phyloP scores from a whole-genome alignment of 169 alveolate genomes.

The Babesia sp. region DNA sequence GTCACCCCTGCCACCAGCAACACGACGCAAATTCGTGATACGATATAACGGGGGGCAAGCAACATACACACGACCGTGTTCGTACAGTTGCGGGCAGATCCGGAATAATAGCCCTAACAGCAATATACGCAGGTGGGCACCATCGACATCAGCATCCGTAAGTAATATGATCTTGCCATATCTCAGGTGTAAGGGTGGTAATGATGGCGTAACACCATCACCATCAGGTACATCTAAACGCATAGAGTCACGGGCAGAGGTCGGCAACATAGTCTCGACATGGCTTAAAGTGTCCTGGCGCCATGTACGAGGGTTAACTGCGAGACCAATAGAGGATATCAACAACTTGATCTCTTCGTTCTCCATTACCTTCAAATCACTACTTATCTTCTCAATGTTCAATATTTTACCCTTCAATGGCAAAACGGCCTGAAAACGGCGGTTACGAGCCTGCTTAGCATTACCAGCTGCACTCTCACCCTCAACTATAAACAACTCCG shows the following conservation, averaged over 20 bases:
- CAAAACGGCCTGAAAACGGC: slow-evolving; percentile 80
- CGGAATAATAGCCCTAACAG: slow-evolving; percentile 77
- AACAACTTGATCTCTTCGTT: slow-evolving; percentile 71
- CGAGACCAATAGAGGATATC: slow-evolving; percentile 49
- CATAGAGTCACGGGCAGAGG: slow-evolving; percentile 10
- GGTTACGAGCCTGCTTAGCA: slow-evolving; percentile 82
- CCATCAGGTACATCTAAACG: neutral
- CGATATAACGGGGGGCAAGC: slow-evolving; percentile 83
- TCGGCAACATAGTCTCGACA: slow-evolving; percentile 30
- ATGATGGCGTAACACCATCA: neutral
- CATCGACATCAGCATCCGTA: slow-evolving; percentile 87
- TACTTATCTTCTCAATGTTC: slow-evolving; percentile 77
- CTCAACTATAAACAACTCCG: slow-evolving; percentile 82
- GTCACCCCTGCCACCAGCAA: slow-evolving; percentile 10
- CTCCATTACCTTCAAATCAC: slow-evolving; percentile 70
- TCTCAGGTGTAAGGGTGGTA: slow-evolving; percentile 40
- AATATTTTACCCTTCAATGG: slow-evolving; percentile 83
- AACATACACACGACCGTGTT: slow-evolving; percentile 73
- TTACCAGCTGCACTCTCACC: slow-evolving; percentile 86
- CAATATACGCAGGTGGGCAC: slow-evolving; percentile 77
- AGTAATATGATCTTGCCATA: slow-evolving; percentile 79
- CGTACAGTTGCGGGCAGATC: slow-evolving; percentile 69
- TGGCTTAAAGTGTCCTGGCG: slow-evolving; percentile 40
- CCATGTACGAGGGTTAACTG: slow-evolving; percentile 65
- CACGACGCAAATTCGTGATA: slow-evolving; percentile 63